Conservation (phyloP, 805 yeast genomes). For the Pichia heedii region DNA sequence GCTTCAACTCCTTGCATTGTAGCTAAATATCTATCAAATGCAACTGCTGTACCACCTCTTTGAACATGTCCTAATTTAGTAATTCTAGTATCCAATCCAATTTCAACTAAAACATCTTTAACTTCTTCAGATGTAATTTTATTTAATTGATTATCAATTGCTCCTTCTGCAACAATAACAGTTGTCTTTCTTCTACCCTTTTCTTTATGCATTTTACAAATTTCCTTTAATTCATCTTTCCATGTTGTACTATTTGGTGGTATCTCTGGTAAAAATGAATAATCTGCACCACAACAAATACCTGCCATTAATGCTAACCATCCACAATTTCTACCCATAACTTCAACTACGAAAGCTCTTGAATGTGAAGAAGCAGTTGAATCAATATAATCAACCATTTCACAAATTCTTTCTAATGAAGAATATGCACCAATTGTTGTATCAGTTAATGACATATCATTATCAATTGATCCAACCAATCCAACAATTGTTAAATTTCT, state of each 20-base stretch:
- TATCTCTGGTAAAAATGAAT: conserved; percentile 86
- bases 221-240: conserved; percentile 69
- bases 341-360: conserved; percentile 95
- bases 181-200: conserved; percentile 91
- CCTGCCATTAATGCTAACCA: conserved; percentile 99
- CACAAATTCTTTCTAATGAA: conserved; percentile 85
- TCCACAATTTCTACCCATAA: conserved; percentile 99
- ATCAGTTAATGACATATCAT: conserved; percentile 96
- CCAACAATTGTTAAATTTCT: conserved; percentile 81
- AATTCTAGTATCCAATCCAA: conserved; percentile 90
- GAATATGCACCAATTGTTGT: conserved; percentile 96
- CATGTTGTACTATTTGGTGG: conserved; percentile 71
- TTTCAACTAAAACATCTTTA: conserved; percentile 66
- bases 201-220: conserved; percentile 69
- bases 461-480: conserved; percentile 93
- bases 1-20: conserved; percentile 98
- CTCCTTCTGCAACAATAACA: conserved; percentile 98
- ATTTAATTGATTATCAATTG: conserved; percentile 69
- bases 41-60: conserved; percentile 98
- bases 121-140: conserved; percentile 79
- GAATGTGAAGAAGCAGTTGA: conserved; percentile 97
- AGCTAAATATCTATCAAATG: conserved; percentile 83
- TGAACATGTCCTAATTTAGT: conserved; percentile 97
- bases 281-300: conserved; percentile 93
- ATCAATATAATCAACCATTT: conserved; percentile 91